Evolutionary conservation across 805 yeast species (phyloP), one percentile per base, ranked within the genome.

Genomic region (Starmerella scarabaei): DNA sequence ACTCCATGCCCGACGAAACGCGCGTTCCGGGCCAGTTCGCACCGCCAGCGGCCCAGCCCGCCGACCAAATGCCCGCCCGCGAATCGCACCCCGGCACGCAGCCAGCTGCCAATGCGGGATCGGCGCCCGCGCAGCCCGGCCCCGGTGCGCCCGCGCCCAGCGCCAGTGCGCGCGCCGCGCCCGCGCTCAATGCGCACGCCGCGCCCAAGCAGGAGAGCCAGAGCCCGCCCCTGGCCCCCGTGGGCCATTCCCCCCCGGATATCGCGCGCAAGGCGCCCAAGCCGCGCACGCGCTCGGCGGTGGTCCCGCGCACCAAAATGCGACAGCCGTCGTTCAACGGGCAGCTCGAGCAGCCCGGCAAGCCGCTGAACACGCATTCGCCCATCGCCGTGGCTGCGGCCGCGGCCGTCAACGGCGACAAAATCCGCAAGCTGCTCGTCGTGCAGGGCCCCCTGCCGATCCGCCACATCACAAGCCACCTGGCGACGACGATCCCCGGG

Each of bases 301-400:
- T 42, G 15, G 30, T 30, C 35, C 37, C 43, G 36, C 44, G 47
- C 29, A 26, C 47, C 24, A 47, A 47, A 27, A 29, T 34, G 38
- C 48, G 50, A 20, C 49, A 43, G 38, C 34, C 40, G 32, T 36
- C 43, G 29, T 45, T 45, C 42, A 26, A 26, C 17, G 30, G 37
- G 23, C 28, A 20, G 21, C 37, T 30, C 24, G 35, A 23, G 12
- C 32, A 44, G 20, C 23, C 35, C 14, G 24, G 35, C 23, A 51
- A 51, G 33, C 62, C 64, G 31, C 46, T 60, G 35, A 57, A 56
- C 47, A 83, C 94, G 0, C 77, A 86, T 30, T 79, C 91, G 5
- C 93, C 94, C 0, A 82, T 77, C 44, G 94, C 93, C 1, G 71
- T 83, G 36, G 86, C 84, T 7, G 91, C 91, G 7, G 94, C 94